phyloP scores from a whole-genome alignment of 2,329 filamentous ascomycete genomes.

The Apiospora arundinis region DNA sequence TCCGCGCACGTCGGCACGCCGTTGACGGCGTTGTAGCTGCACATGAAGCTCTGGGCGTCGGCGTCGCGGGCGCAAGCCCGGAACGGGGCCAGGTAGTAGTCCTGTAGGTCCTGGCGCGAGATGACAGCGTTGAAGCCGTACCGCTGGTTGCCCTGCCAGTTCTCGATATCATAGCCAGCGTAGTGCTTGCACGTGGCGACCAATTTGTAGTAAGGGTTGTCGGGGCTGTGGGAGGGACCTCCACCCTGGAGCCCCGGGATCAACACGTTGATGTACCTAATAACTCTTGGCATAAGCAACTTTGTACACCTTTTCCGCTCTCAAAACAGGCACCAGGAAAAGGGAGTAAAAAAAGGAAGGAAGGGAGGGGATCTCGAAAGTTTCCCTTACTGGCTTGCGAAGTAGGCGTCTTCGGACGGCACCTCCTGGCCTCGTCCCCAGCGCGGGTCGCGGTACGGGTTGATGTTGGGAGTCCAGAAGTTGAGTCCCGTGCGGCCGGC shows the following conservation, averaged over 20 bases:
- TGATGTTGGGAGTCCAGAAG: constrained; percentile 38
- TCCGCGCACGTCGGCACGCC: constrained; percentile 70
- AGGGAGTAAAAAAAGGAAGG: no score
- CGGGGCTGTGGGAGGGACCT: not conserved
- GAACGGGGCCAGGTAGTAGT: constrained; percentile 73
- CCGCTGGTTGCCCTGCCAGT: constrained; percentile 42
- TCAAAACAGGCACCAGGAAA: not conserved
- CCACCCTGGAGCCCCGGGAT: constrained; percentile 58
- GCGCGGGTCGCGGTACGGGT: constrained; percentile 37
- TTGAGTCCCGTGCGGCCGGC: constrained; percentile 37
- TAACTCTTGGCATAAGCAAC: constrained; percentile 32
- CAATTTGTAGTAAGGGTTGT: constrained; percentile 30
- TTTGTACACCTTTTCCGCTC: not conserved
- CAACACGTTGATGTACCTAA: constrained; percentile 57
- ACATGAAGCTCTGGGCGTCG: constrained; percentile 65
- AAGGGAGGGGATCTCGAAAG: not conserved
- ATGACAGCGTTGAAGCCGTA: constrained; percentile 8
- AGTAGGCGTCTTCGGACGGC: constrained; percentile 43
- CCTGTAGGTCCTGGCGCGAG: constrained; percentile 64
- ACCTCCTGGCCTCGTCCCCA: constrained; percentile 39
- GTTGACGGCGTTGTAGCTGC: constrained; percentile 69
- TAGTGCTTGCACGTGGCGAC: constrained; percentile 66
- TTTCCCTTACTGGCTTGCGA: constrained; percentile 41
- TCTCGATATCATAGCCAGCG: constrained; percentile 63
- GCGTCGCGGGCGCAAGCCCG: constrained; percentile 66